A percentile compares a stretch with the other conserved stretches of the same genome.
phyloP scores from a whole-genome alignment of 352 stramenopile genomes.

The Aphanomyces astaci region DNA sequence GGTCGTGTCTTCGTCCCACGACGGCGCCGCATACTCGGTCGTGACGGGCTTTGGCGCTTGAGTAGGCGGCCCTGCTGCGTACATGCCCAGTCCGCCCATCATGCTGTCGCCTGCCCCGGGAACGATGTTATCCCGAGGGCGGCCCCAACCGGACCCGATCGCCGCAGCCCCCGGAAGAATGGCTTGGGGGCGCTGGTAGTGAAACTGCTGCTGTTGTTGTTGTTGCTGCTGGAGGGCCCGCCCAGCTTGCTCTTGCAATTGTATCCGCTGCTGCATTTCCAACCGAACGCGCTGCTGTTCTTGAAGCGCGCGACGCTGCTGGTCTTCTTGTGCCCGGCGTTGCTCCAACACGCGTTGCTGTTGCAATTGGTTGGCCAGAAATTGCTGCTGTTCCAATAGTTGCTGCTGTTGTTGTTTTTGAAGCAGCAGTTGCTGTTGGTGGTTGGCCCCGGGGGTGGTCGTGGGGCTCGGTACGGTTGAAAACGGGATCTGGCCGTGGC shows the following conservation, averaged over 20 bases:
- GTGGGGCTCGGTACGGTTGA: slow-evolving; percentile 31
- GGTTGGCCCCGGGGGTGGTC: too few relatives aligned
- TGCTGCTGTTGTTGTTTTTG: slow-evolving; percentile 21
- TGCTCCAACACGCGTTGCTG: slow-evolving; percentile 55
- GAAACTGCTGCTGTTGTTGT: slow-evolving; percentile 45
- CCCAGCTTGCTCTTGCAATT: slow-evolving; percentile 63
- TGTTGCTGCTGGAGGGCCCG: slow-evolving; percentile 50
- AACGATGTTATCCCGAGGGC: slow-evolving; percentile 2
- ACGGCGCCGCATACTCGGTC: background rate
- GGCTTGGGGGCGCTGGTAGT: slow-evolving; percentile 47
- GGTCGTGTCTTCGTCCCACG: background rate
- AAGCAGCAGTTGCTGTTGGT: slow-evolving; percentile 26
- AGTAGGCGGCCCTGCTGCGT: too few relatives aligned
- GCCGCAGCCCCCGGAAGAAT: too few relatives aligned
- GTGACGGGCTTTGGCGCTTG: background rate
- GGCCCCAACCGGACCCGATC: background rate
- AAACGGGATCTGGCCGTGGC: slow-evolving; percentile 63
- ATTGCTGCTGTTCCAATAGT: slow-evolving; percentile 30
- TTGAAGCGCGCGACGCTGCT: slow-evolving; percentile 49
- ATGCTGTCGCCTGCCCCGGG: background rate
- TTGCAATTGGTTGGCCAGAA: slow-evolving; percentile 57
- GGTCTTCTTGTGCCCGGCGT: slow-evolving; percentile 45
- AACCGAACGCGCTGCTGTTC: slow-evolving; percentile 59
- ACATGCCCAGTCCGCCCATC: slow-evolving; percentile 8
- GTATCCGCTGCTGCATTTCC: slow-evolving; percentile 76